Conservation (phyloP, 768 basidiomycete genomes). For the Serendipita indica region DNA sequence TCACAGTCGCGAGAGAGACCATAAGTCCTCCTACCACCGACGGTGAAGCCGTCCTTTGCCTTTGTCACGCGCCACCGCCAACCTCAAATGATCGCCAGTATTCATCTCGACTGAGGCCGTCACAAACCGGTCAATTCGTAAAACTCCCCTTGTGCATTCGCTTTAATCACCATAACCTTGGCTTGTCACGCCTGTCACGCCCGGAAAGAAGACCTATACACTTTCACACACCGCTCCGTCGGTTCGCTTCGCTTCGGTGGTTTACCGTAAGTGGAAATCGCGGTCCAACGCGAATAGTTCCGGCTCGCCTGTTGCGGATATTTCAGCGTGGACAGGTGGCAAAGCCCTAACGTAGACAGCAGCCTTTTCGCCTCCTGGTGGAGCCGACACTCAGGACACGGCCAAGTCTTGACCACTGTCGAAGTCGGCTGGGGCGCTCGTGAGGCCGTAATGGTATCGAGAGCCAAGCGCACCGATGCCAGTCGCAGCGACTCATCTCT, state of each 20-base stretch:
- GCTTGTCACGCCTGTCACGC: not conserved
- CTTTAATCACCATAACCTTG: conserved; percentile 8
- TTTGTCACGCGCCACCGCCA: not conserved
- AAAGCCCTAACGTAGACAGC: not conserved
- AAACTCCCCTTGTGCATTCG: not conserved
- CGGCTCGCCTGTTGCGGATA: not conserved
- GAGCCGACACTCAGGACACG: too few relatives aligned
- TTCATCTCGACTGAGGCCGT: not conserved
- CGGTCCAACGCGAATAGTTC: not conserved
- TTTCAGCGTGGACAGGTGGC: not conserved
- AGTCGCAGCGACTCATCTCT: too few relatives aligned
- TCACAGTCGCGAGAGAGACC: conserved; percentile 19
- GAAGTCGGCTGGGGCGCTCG: not conserved
- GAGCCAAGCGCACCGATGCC: too few relatives aligned
- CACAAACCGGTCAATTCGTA: not conserved
- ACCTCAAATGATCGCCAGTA: not conserved
- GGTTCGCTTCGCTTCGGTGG: not conserved
- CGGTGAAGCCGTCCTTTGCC: not conserved
- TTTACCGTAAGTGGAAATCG: not conserved
- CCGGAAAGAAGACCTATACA: not conserved
- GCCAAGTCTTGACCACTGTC: too few relatives aligned
- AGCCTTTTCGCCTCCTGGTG: too few relatives aligned
- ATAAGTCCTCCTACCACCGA: not conserved
- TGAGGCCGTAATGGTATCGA: too few relatives aligned
- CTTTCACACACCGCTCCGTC: not conserved